Base-by-base conservation (phyloP, 179 eudicot species). In the Heliamphora pulchella region DNA sequence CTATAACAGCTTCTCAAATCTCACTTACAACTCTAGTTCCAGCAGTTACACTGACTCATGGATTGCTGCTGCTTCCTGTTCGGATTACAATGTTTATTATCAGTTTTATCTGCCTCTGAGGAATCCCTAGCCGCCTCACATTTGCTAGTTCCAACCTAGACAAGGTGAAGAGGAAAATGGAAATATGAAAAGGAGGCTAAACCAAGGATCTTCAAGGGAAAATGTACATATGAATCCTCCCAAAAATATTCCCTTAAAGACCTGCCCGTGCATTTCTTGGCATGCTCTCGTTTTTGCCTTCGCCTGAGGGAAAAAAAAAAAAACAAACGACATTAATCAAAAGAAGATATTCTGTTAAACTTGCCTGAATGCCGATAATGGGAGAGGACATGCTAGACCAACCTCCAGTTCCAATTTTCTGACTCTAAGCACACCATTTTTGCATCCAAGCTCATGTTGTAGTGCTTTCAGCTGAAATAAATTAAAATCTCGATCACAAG, bases 381-480 rank as follows among this genome's bases (percentile, higher is more conserved):
- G 58, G 17, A 50, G 69, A 55, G 64, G 46, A 31, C 44, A 44
- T n/a, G n/a, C n/a, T n/a, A n/a, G n/a, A n/a, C 88, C 65, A 51
- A 94, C 98, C 97, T 88, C 80, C 17, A 83, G 71, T 82, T 87
- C 91, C 72, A 84, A 64, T 65, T 75, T 74, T 85, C 83, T 93
- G 15, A 82, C 87, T 78, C 78, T 85, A 67, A 88, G 88, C 81
- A 91, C 71, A 81, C 86, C 88, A 68, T 83, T 88, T 86, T 82
- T 85, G 85, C 93, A 91, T 64, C 88, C 92, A 75, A 93, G 87
- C 78, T 90, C 92, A 81, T 94, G 98, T 9, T 86, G 88, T 67
- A 93, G 85, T 80, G 76, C 78, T 87, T 86, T 94, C 69, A 91
- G 78, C 98, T 94, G 88, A 17, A 69, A 82, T 43, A 31, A 77